Evolutionary conservation across 148 eudicot species (phyloP), one percentile per base, ranked within the genome.

Genomic region (Chenopodium berlandieri): DNA sequence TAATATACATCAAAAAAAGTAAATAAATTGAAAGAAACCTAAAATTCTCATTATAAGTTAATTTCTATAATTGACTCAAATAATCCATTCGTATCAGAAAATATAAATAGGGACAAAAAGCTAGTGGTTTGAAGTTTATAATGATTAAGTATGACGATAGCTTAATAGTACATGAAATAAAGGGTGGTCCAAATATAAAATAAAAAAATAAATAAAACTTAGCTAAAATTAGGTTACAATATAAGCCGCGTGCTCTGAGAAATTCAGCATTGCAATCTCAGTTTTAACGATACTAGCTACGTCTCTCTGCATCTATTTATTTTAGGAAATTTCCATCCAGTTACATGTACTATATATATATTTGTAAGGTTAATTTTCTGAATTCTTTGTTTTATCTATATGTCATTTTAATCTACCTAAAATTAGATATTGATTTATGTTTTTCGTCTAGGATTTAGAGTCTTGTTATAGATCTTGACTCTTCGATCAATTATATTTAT

Each of bases 221-320:
- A 71, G 56, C 82, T 80, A 56, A 71, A 40, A 72, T 80, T 71
- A 30, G 66, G 82, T 60, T 60, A 34, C 0, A 0, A 58, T 13
- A 25, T 71, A 37, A 48, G 70, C 69, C 76, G 82, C 82, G 77
- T 80, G 82, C 76, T 58, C 48, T 47, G 64, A 37, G 37, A 72
- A 71, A 76, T 32, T 80, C 23, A 34, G 54, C 76, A 40, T 71
- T 56, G 67, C n/a, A 47, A 78, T 78, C 73, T 78, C 44, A 78
- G 69, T 78, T 66, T 16, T 78, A 27, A 22, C 22, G 47, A 63
- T 77, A 46, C 48, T 73, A 10, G 60, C 76, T 64, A 80, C 77
- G 76, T 73, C 69, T 74, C 69, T 74, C 67, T 25, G 66, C 66
- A 62, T 62, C 10, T 62, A 20, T 20, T 66, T 66, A 25, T 66